Conservation (phyloP, 345 rosid species). For the Combretum micranthum region DNA sequence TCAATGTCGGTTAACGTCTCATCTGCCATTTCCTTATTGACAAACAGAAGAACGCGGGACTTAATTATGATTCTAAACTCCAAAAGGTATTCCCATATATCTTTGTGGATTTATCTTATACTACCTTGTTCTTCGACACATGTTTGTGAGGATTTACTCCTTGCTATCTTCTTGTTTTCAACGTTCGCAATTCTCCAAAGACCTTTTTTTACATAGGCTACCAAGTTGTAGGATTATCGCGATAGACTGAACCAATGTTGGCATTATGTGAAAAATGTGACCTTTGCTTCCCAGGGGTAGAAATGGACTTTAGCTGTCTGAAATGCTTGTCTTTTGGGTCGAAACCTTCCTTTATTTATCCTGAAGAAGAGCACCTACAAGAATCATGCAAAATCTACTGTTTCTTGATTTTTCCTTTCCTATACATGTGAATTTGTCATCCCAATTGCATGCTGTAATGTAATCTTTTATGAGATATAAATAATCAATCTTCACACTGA, state of each 20-base stretch:
- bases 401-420: background rate
- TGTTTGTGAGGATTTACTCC: background rate
- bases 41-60: constrained; percentile 79
- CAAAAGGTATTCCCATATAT: constrained; percentile 49
- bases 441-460: background rate
- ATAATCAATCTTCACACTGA: background rate
- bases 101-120: constrained; percentile 7
- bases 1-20: constrained; percentile 60
- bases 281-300: too few species aligned
- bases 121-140: background rate
- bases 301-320: too few species aligned
- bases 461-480: background rate
- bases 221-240: too few species aligned
- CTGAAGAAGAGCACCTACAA: too few species aligned
- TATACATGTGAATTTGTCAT: background rate
- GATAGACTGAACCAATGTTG: too few species aligned
- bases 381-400: too few species aligned
- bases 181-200: too few species aligned
- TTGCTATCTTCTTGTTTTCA: background rate
- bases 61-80: constrained; percentile 92
- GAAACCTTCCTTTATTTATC: too few species aligned
- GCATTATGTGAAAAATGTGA: too few species aligned
- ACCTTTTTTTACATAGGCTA: too few species aligned
- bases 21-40: constrained; percentile 59
- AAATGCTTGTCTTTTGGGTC: too few species aligned